A percentile compares a stretch with the other conserved stretches of the same genome.
These are phyloP conservation scores for Candida saitoana DNA, from an alignment of 805 yeast species.

Conservation along the genomic window DNA sequence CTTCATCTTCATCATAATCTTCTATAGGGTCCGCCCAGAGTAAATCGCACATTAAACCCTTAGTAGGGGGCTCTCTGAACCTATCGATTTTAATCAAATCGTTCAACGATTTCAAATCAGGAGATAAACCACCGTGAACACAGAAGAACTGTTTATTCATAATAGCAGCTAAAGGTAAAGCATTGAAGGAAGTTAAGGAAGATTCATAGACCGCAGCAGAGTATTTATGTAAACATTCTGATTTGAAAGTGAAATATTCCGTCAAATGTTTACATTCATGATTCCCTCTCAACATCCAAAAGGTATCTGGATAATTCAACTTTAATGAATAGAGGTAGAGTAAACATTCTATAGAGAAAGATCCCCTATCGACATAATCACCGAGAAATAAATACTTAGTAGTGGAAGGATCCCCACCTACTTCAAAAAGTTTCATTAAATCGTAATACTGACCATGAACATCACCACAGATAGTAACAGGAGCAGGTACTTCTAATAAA, in stretches of 20 bases:
- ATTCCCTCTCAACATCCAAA: slow-evolving; percentile 86
- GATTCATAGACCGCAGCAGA: slow-evolving; percentile 61
- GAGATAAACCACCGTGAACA: slow-evolving; percentile 94
- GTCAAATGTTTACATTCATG: slow-evolving; percentile 95
- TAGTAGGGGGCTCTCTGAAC: slow-evolving; percentile 88
- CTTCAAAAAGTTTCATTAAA: slow-evolving; percentile 83
- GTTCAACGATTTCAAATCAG: slow-evolving; percentile 65
- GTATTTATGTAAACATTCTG: slow-evolving; percentile 87
- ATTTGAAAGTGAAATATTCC: slow-evolving; percentile 86
- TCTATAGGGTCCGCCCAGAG: slow-evolving; percentile 97
- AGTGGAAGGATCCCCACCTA: slow-evolving; percentile 81
- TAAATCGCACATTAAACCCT: slow-evolving; percentile 90
- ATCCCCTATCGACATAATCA: slow-evolving; percentile 94
- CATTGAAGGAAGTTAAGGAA: slow-evolving; percentile 73
- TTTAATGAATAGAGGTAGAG: slow-evolving; percentile 76
- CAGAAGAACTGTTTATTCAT: slow-evolving; percentile 94
- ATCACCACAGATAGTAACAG: slow-evolving; percentile 95
- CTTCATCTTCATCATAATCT: slow-evolving; percentile 54
- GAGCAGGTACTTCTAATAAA: slow-evolving; percentile 77
- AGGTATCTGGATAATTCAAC: slow-evolving; percentile 64
- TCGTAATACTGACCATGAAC: slow-evolving; percentile 96
- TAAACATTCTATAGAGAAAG: slow-evolving; percentile 79
- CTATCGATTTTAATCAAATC: slow-evolving; percentile 71
- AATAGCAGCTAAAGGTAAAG: slow-evolving; percentile 86
- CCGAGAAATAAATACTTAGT: slow-evolving; percentile 83